These are phyloP conservation scores for Aspergillus quadricinctus DNA, from an alignment of 2,329 filamentous ascomycete genomes.

Conservation along the genomic window DNA sequence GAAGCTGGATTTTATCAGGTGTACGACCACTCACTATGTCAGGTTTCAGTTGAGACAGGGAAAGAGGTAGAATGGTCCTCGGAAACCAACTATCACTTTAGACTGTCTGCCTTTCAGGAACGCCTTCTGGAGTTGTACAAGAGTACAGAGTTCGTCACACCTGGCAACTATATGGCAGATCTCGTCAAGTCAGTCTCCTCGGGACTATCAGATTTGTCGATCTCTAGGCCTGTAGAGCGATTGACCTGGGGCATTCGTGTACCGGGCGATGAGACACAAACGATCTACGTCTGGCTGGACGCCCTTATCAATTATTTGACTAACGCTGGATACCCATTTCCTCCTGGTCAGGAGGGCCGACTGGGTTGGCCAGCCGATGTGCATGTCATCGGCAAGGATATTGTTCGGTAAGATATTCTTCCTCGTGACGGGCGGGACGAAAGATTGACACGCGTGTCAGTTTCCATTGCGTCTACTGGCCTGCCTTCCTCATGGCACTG, in stretches of 20 bases:
- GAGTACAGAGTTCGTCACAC: slow-evolving; percentile 70
- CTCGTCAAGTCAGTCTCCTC: slow-evolving; percentile 71
- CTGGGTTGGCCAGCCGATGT: slow-evolving; percentile 85
- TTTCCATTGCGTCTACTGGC: slow-evolving; percentile 98
- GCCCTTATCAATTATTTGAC: slow-evolving; percentile 93
- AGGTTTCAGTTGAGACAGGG: slow-evolving; percentile 75
- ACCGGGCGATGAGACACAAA: slow-evolving; percentile 77
- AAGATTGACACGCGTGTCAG: slow-evolving; percentile 27
- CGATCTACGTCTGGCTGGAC: slow-evolving; percentile 97
- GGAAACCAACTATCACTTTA: slow-evolving; percentile 93
- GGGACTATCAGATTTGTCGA: slow-evolving; percentile 79
- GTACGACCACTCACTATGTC: neutral
- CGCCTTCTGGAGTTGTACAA: slow-evolving; percentile 73
- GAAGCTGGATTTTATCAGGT: neutral
- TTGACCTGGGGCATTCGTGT: slow-evolving; percentile 86
- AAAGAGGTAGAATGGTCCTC: slow-evolving; percentile 93
- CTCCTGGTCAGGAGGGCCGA: slow-evolving; percentile 57
- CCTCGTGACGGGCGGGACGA: neutral
- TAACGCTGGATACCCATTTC: slow-evolving; percentile 74
- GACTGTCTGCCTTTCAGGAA: slow-evolving; percentile 77
- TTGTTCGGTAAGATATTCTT: slow-evolving; percentile 56
- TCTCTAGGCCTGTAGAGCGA: slow-evolving; percentile 75
- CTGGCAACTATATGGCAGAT: slow-evolving; percentile 68
- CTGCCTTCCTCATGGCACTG: slow-evolving; percentile 86
- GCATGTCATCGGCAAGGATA: slow-evolving; percentile 95